These are phyloP conservation scores for Thozetella sp. DNA, from an alignment of 495 filamentous ascomycete species.

Conservation along the genomic window DNA sequence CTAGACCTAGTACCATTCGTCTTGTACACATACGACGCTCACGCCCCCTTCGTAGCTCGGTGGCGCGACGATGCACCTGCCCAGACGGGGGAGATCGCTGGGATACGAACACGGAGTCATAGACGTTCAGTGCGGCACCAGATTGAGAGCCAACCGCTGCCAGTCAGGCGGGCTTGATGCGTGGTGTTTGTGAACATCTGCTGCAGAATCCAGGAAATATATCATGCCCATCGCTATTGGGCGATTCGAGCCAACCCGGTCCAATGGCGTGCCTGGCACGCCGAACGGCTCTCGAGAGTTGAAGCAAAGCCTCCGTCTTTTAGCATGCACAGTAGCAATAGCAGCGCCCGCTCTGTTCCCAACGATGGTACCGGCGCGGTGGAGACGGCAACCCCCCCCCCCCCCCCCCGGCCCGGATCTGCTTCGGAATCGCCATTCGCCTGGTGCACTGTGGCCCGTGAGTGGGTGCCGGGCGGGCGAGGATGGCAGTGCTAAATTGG, in stretches of 20 bases:
- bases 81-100: too few species aligned
- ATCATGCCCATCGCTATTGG: neutral
- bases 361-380: neutral
- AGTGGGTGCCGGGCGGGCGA: neutral
- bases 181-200: neutral
- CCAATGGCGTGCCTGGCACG: neutral
- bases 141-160: neutral
- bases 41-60: too few species aligned
- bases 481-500: neutral
- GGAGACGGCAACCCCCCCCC: too few species aligned
- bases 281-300: neutral
- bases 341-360: neutral
- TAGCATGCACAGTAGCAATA: neutral
- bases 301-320: neutral
- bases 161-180: neutral
- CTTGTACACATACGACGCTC: too few species aligned
- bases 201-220: neutral
- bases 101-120: too few species aligned
- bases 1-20: too few species aligned
- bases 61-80: too few species aligned
- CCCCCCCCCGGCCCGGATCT: neutral
- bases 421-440: neutral
- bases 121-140: too few species aligned
- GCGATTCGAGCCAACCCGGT: neutral
- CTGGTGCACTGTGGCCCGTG: neutral